phyloP scores from a whole-genome alignment of 2,329 filamentous ascomycete genomes.

The Orbilia blumenaviensis region DNA sequence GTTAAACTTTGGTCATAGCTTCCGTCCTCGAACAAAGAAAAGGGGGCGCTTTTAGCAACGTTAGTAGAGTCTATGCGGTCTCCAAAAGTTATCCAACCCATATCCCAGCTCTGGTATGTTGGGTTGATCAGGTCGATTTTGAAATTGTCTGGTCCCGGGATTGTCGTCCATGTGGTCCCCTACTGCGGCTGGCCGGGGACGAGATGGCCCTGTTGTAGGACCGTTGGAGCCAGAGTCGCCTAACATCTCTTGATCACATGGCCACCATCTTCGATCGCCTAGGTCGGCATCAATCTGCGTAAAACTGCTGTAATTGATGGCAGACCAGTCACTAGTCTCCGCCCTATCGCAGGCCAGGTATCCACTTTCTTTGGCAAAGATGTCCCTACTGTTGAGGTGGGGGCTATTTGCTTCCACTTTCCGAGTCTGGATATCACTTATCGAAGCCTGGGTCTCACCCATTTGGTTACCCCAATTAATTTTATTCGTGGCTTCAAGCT shows the following conservation, averaged over 20 bases:
- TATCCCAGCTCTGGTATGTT: neutral
- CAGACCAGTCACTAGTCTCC: no score
- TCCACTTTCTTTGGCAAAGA: neutral
- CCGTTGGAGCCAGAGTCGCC: no score
- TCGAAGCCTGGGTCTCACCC: neutral
- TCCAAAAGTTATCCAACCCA: conserved; percentile 29
- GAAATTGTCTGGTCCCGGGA: no score
- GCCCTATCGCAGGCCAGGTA: neutral
- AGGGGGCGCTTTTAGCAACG: neutral
- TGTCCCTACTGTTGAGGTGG: conserved; percentile 17
- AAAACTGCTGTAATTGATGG: no score
- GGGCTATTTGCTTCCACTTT: neutral
- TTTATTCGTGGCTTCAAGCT: no score
- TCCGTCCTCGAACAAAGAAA: neutral
- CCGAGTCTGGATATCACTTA: neutral
- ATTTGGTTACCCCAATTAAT: neutral
- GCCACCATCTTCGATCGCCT: no score
- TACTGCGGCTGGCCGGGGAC: no score
- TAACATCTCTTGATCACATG: no score
- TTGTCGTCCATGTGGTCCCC: neutral
- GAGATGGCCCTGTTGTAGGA: no score
- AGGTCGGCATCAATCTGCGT: no score
- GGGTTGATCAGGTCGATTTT: no score
- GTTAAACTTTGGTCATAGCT: no score
- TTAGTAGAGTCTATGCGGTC: conserved; percentile 36